Base-by-base conservation (phyloP, 1,284 basidiomycete species). In the Ustilago shanxiensis region DNA sequence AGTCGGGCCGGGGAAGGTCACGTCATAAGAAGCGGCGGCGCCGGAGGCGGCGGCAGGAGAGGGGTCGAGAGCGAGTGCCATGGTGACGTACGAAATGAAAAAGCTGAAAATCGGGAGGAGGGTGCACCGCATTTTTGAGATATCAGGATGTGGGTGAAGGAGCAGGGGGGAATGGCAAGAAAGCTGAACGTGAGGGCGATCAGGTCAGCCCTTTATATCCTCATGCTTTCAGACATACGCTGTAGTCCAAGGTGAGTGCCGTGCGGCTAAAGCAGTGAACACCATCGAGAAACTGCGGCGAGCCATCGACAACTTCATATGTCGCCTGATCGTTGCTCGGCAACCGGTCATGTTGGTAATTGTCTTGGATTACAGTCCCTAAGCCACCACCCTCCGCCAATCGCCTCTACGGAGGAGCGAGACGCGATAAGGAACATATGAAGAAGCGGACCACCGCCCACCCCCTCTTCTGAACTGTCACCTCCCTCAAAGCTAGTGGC, bases 1-100 rank as follows among this genome's bases (percentile, higher is more conserved):
- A 16, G 74, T 35, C 3, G 70, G 41, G n/a, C 29, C 24, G 24
- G 74, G 74, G 39, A 77, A 72, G 26, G 60, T 64, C 33, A 77
- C 14, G 2, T 77, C 57, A 24, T 63, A 69, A 0, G 54, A 55
- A 0, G 33, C 31, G 14, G 50, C 55, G 0, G 33, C 28, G 16
- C 45, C 39, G 3, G 50, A 13, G 14, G 33, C 18, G 22, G 28
- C n/a, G 47, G n/a, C 10, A n/a, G 26, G 47, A 16, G 13, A 26
- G 45, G 45, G 8, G 45, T 47, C 22, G 45, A 22, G 31, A 44
- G 41, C 20, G n/a, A 57, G 1, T 24, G 37, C 47, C 10, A 63
- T 45, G 20, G 20, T 26, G 9, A 22, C 53, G 20, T 51, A 1
- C 7, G 41, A 44, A n/a, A 44, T 16, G n/a, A 44, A 16, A n/a